Conservation (phyloP, 306 rosid species). For the Calophaca sinica region DNA sequence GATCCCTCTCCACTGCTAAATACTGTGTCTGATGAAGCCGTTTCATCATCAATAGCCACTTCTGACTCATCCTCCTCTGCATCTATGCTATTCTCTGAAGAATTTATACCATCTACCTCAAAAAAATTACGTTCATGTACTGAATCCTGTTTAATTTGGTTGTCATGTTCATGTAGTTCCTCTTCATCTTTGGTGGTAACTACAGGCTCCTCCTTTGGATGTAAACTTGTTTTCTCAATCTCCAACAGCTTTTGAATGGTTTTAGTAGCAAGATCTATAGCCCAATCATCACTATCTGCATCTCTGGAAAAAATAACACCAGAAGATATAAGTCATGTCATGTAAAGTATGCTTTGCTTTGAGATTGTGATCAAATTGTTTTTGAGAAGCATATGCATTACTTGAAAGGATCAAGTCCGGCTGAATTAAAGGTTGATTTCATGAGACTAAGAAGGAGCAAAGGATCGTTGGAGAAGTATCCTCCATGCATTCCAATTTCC, state of each 20-base stretch:
- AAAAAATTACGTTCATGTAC: conserved; percentile 27
- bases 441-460: conserved; percentile 60
- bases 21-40: conserved; percentile 34
- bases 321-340: too few relatives aligned
- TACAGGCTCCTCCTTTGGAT: conserved; percentile 42
- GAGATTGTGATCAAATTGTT: conserved; percentile 19
- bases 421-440: conserved; percentile 68
- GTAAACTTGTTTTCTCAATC: conserved; percentile 57
- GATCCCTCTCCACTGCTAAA: conserved; percentile 45
- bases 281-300: conserved; percentile 55
- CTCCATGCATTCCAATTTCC: conserved; percentile 70
- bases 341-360: too few relatives aligned
- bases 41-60: conserved; percentile 42
- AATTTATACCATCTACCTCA: conserved; percentile 37
- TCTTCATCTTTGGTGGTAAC: conserved; percentile 48
- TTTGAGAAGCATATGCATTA: conserved; percentile 41
- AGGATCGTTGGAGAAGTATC: conserved; percentile 66
- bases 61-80: conserved; percentile 42
- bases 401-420: conserved; percentile 67
- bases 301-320: conserved; percentile 53
- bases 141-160: conserved; percentile 34
- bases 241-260: conserved; percentile 65
- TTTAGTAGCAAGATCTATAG: conserved; percentile 55
- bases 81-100: conserved; percentile 42
- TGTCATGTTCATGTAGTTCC: conserved; percentile 44